These are phyloP conservation scores for Suillus clintonianus DNA, from an alignment of 768 basidiomycete species.

Conservation along the genomic window DNA sequence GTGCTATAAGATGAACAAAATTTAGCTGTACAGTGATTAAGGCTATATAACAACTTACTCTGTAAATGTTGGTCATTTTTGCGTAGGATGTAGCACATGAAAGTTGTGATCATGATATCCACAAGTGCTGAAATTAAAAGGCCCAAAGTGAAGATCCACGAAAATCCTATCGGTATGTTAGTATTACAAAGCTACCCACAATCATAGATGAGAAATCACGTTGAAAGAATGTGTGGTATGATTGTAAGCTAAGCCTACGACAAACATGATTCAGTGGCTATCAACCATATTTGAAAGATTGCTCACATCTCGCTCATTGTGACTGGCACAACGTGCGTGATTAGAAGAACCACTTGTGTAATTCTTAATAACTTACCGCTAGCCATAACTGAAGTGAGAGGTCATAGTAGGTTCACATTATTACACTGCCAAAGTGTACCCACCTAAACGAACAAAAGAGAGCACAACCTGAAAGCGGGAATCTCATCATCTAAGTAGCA, in stretches of 20 bases:
- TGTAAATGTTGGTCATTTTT: slow-evolving; percentile 36
- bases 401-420: not conserved
- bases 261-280: not conserved
- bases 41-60: slow-evolving; percentile 28
- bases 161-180: not conserved
- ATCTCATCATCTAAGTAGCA: not conserved
- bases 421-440: not conserved
- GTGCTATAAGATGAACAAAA: slow-evolving; percentile 12
- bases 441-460: slow-evolving; percentile 21
- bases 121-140: slow-evolving; percentile 45
- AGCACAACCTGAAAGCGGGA: slow-evolving; percentile 13
- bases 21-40: not conserved
- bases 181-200: not conserved
- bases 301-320: slow-evolving; percentile 21
- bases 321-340: slow-evolving; percentile 7
- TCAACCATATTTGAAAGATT: not conserved
- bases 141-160: slow-evolving; percentile 45
- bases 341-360: not conserved
- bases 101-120: slow-evolving; percentile 47
- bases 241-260: slow-evolving; percentile 13
- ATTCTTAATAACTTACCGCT: slow-evolving; percentile 12
- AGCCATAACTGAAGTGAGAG: slow-evolving; percentile 14
- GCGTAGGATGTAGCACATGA: slow-evolving; percentile 45
- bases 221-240: slow-evolving; percentile 9
- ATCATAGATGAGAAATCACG: slow-evolving; percentile 13